These are phyloP conservation scores for Rhodomyrtus tomentosa DNA, from an alignment of 345 rosid species.

Conservation along the genomic window DNA sequence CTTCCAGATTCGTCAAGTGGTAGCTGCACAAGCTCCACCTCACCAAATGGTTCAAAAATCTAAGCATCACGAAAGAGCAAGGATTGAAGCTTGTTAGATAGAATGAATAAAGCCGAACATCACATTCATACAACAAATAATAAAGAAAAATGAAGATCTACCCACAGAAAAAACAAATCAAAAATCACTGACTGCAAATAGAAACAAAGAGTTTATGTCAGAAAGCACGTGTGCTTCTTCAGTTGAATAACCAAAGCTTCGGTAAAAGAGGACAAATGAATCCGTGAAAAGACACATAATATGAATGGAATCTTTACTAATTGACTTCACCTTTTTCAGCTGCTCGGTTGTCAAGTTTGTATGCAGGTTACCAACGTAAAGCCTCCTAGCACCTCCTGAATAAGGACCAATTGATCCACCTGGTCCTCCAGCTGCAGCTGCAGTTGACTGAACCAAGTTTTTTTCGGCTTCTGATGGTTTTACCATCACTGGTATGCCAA, in stretches of 20 bases:
- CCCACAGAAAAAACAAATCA: neutral
- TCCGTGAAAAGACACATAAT: neutral
- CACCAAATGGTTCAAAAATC: slow-evolving; percentile 95
- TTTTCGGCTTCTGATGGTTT: slow-evolving; percentile 99
- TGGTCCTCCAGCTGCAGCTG: slow-evolving; percentile 46
- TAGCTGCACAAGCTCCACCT: slow-evolving; percentile 91
- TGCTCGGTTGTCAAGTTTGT: slow-evolving; percentile 82
- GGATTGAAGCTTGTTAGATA: neutral
- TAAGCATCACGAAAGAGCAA: slow-evolving; percentile 12
- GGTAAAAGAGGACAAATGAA: neutral
- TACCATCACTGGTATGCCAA: slow-evolving; percentile 94
- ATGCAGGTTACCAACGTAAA: slow-evolving; percentile 92
- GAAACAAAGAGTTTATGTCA: neutral
- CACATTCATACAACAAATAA: neutral
- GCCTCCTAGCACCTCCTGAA: slow-evolving; percentile 81
- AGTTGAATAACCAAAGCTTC: neutral
- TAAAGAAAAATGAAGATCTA: neutral
- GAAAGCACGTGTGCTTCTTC: neutral
- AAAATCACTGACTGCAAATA: neutral
- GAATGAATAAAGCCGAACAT: neutral
- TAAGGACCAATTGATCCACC: slow-evolving; percentile 57
- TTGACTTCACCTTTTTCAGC: slow-evolving; percentile 57
- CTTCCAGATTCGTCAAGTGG: slow-evolving; percentile 81
- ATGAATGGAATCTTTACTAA: neutral
- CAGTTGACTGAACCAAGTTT: slow-evolving; percentile 90